phyloP scores from a whole-genome alignment of 345 rosid genomes.

The Eutrema japonicum region DNA sequence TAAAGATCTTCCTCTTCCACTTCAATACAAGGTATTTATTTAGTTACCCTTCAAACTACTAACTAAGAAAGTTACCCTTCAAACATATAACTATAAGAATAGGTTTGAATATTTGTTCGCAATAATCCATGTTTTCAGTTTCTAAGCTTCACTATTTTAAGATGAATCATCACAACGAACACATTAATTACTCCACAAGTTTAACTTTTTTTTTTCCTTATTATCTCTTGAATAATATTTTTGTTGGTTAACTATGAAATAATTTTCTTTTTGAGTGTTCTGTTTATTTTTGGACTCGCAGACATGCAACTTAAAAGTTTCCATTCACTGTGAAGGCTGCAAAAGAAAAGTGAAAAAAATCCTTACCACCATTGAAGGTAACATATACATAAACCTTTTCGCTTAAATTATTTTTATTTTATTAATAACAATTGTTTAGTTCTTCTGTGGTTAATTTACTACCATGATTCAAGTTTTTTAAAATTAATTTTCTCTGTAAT shows the following conservation, averaged over 20 bases:
- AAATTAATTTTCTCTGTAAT: background rate
- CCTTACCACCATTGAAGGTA: constrained; percentile 73
- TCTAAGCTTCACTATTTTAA: background rate
- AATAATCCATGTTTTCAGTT: background rate
- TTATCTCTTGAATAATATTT: background rate
- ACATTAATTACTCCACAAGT: background rate
- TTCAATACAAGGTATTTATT: constrained; percentile 64
- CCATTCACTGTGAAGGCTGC: constrained; percentile 91
- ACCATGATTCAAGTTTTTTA: background rate
- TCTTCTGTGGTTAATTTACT: background rate
- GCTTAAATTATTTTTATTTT: background rate
- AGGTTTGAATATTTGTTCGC: background rate
- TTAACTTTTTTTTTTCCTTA: background rate
- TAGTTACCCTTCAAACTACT: constrained; percentile 1
- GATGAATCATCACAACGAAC: background rate
- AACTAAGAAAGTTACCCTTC: constrained; percentile 2
- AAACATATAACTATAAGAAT: background rate
- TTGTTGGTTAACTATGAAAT: too few species aligned
- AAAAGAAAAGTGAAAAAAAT: constrained; percentile 75
- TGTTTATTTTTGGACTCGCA: constrained; percentile 29
- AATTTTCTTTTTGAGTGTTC: background rate
- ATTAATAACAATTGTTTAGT: too few species aligned
- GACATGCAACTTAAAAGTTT: constrained; percentile 70
- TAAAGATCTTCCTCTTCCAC: constrained; percentile 42
- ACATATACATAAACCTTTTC: background rate